Evolutionary conservation across 768 basidiomycete genomes (phyloP), one percentile per base, ranked within the genome.

Genomic region (Mycena amicta): DNA sequence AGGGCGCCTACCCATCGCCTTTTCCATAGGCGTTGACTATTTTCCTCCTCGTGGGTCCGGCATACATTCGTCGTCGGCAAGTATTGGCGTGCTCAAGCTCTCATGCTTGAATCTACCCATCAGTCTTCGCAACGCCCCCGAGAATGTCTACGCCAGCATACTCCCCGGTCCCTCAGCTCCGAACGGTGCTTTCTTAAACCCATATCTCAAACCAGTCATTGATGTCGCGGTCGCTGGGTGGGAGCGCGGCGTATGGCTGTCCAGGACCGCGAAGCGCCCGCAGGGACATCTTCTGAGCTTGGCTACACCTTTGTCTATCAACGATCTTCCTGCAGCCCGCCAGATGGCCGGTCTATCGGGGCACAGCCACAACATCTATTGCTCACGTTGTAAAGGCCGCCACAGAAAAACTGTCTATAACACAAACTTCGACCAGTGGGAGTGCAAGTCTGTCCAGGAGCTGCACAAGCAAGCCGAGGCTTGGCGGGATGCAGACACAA

Each of bases 311-410:
- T 53, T 59, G 20, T 64, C 66, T 29, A 56, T 69, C 5, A 63
- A 74, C 22, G 70, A 76, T 56, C 63, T 74, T 3, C 65, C 68
- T 0, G 68, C 70, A 20, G 60, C 61, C 2, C 55, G 64, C 13
- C 69, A 72, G 46, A 20, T 62, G 0, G 31, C 63, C 2, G 69
- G 67, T 15, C 13, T 72, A n/a, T 65, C 67, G 4, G 20, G 15
- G 16, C 43, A 59, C 18, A 46, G 47, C 12, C 62, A 63, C 12
- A 49, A 69, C 27, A 59, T 63, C 3, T 71, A 63, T 49, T 75
- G 72, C 40, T 40, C 61, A 11, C 39, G 64, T 20, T 74, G 71
- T 5, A 16, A 66, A 1, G 70, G 67, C 37, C 20, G 5, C 13
- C 64, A 62, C 6, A 39, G 41, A 28, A 33, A 6, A 28, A 55